Base-by-base conservation (phyloP, 257 asterid genomes). In the Solanum pennellii region DNA sequence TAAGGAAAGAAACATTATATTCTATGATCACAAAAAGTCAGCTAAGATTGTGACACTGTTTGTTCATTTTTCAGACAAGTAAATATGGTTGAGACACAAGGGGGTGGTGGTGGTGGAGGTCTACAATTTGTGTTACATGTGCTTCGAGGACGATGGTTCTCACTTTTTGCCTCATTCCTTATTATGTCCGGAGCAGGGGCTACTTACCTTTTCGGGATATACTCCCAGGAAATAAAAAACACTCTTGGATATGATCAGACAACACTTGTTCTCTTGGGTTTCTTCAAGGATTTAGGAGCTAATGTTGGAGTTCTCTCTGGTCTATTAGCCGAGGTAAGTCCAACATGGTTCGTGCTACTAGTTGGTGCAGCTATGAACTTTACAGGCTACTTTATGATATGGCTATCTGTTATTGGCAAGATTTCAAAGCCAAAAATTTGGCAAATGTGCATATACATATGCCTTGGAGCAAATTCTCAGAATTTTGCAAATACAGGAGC, bases 381-480 rank as follows among this genome's bases (percentile, higher is more conserved):
- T 33, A 85, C 74, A 1, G 93, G 93, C 42, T 91, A 91, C 44
- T 87, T 91, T 49, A 71, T 91, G 91, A 89, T 91, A 44, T 91
- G 93, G 93, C 89, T 91, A 5, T 85, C 92, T 2, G 92, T 91
- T 11, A 14, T 79, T 42, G 83, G 74, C 15, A 90, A 84, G 27
- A 88, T 87, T 12, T n/a, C 88, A 0, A 91, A 82, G 59, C 91
- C 93, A 31, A 29, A 44, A 6, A 79, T 79, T 16, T 89, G 93
- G 93, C 86, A 88, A 52, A 89, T 91, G 92, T 91, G 91, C 10
- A 56, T 85, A 11, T 91, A 88, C 87, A 91, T 91, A 12, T 91
- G 92, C 52, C 69, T 89, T 4, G 92, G 93, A 9, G 93, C 92
- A 2, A 89, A 91, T 41, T 91, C 92, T 7, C 92, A 91, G 83